Base-by-base conservation (phyloP, 805 yeast genomes). In the Hanseniaspora taiwanica region DNA sequence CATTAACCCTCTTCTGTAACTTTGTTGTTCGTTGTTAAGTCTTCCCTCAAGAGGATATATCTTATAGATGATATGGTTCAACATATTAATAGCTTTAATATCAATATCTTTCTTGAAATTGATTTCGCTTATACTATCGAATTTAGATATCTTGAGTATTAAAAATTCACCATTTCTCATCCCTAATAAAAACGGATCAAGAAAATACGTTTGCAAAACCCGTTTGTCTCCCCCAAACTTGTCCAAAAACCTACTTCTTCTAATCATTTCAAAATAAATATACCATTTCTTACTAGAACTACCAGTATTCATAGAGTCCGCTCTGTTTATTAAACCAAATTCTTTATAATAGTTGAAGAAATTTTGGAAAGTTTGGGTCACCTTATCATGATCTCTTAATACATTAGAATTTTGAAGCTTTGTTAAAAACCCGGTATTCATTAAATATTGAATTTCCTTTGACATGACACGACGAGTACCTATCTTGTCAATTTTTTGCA, bases 181-280 rank as follows among this genome's bases (percentile, higher is more conserved):
- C 18, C 20, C 32, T 12, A 35, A 35, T 35, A 42, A 33, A 21
- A 21, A 32, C 21, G 39, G 40, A 23, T 36, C 37, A 4, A 32
- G 17, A 3, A 31, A 23, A 8, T 24, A 27, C 13, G 25, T 36
- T 24, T 55, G 36, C 19, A 49, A n/a, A 2, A 40, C 27, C 6
- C 42, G 36, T 1, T 43, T 40, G 4, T 31, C 34, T 18, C 25
- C 19, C 6, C 23, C 21, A 16, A 43, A 34, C 7, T 39, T 27
- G 17, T 44, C 29, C 29, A 49, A 54, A 9, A 44, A 36, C 4
- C 42, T 37, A n/a, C 47, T 39, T 4, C 55, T 60, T 4, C 42
- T 24, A 8, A 16, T 29, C 33, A 29, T 29, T 29, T 29, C 33
- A 16, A 29, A 29, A n/a, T 29, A 29, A n/a, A 29, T 29, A 18